phyloP scores from a whole-genome alignment of 306 rosid genomes.

The Trifolium pratense region DNA sequence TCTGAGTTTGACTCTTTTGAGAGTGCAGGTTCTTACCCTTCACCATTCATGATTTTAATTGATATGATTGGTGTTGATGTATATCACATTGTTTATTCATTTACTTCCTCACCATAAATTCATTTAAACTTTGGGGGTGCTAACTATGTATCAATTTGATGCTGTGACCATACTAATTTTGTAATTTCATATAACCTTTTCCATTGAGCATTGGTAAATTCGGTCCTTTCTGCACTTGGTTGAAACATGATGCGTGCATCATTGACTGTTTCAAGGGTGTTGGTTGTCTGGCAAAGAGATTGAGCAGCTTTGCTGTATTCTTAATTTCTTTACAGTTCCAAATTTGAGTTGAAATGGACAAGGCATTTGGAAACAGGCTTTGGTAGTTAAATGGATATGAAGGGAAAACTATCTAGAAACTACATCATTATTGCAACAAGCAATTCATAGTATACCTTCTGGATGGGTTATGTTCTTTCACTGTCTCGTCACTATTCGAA shows the following conservation, averaged over 20 bases:
- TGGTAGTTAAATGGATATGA: not conserved
- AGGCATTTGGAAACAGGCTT: not conserved
- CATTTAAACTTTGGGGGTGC: too few species aligned
- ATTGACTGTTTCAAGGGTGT: not conserved
- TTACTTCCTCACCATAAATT: too few species aligned
- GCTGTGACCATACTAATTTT: too few species aligned
- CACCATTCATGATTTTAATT: not conserved
- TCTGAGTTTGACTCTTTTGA: conserved; percentile 18
- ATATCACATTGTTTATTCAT: too few species aligned
- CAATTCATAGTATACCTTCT: not conserved
- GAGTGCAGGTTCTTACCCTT: conserved; percentile 56
- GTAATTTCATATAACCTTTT: not conserved
- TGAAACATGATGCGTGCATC: conserved; percentile 13
- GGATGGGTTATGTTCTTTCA: not conserved
- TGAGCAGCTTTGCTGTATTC: not conserved
- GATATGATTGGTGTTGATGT: not conserved
- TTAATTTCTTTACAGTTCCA: not conserved
- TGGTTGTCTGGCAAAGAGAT: too few species aligned
- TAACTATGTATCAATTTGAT: too few species aligned
- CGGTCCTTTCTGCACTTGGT: not conserved
- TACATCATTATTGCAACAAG: not conserved
- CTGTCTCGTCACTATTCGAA: too few species aligned
- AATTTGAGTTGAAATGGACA: not conserved
- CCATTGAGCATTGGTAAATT: not conserved
- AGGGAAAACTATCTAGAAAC: not conserved